phyloP scores from a whole-genome alignment of 2,329 filamentous ascomycete species.

The Pyrenophora seminiperda region DNA sequence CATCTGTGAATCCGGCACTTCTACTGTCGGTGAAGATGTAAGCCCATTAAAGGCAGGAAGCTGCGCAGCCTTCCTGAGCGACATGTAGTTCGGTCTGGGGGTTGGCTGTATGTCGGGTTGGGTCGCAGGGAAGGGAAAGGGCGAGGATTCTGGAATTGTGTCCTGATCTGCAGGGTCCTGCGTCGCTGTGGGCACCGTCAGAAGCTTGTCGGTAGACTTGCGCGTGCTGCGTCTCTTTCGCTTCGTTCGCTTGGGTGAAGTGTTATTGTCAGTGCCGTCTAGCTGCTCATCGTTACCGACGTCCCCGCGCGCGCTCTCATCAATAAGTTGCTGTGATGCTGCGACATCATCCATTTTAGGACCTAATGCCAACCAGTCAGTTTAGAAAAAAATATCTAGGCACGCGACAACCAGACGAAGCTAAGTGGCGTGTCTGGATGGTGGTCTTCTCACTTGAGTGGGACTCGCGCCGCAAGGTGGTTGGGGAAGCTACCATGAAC shows the following conservation, averaged over 20 bases:
- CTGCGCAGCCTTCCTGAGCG: neutral
- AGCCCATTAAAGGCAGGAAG: neutral
- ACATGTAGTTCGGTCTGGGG: neutral
- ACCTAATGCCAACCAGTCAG: conserved; percentile 4
- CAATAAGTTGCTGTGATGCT: conserved; percentile 29
- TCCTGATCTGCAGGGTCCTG: neutral
- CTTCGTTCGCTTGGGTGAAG: neutral
- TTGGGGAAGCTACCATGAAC: conserved; percentile 11
- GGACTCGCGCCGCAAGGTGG: conserved; percentile 12
- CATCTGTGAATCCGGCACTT: conserved; percentile 22
- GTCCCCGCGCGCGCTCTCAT: conserved; percentile 11
- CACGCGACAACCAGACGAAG: neutral
- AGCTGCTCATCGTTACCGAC: neutral
- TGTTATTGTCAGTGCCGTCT: neutral
- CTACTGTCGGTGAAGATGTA: conserved; percentile 6
- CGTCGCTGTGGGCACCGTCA: neutral
- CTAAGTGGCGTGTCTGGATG: neutral
- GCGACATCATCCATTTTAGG: conserved; percentile 27
- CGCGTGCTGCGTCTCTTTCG: conserved; percentile 2
- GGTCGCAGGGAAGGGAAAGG: conserved; percentile 11
- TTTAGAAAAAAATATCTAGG: conserved; percentile 16
- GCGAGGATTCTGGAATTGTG: conserved; percentile 4
- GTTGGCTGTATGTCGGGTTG: neutral
- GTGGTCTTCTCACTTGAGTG: conserved; percentile 24
- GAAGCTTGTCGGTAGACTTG: neutral